Conservation (phyloP, 2,329 filamentous ascomycete genomes). For the Metarhizium humberi region DNA sequence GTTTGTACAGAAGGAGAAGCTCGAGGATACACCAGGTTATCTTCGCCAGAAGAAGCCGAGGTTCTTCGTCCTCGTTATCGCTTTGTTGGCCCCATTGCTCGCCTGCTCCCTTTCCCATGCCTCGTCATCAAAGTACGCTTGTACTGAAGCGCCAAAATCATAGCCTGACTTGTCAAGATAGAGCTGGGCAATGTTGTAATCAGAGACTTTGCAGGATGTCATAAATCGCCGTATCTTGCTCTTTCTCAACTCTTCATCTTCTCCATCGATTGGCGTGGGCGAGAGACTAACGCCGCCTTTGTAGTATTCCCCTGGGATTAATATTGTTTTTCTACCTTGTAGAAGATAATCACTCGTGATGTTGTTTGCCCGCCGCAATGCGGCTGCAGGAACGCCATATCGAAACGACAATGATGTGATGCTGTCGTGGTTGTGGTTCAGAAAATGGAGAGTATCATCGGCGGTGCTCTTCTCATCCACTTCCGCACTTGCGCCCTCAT, state of each 20-base stretch:
- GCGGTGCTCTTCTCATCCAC: constrained; percentile 26
- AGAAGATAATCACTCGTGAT: constrained; percentile 65
- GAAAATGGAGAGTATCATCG: constrained; percentile 66
- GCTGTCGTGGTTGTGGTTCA: constrained; percentile 60
- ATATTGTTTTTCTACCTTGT: constrained; percentile 55
- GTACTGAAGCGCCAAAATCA: constrained; percentile 54
- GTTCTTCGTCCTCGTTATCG: constrained; percentile 21
- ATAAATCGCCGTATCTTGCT: constrained; percentile 66
- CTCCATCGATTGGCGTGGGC: constrained; percentile 61
- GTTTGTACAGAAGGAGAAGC: background rate
- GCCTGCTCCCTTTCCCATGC: constrained; percentile 66
- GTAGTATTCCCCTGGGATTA: constrained; percentile 65
- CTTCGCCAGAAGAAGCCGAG: constrained; percentile 23
- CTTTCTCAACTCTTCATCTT: constrained; percentile 65
- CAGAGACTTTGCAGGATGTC: constrained; percentile 66
- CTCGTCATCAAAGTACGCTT: constrained; percentile 61
- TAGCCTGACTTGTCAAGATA: constrained; percentile 65
- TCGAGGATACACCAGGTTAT: background rate
- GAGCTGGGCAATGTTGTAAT: constrained; percentile 66
- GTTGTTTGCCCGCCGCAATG: constrained; percentile 57
- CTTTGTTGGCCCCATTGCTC: constrained; percentile 11
- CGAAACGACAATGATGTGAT: constrained; percentile 59
- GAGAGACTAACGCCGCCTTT: constrained; percentile 58
- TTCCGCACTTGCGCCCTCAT: background rate
- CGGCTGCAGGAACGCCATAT: constrained; percentile 57